Percentiles rank a stretch among this genome's conserved stretches.
Conservation (phyloP, 306 rosid genomes). For the Castanea mollissima region DNA sequence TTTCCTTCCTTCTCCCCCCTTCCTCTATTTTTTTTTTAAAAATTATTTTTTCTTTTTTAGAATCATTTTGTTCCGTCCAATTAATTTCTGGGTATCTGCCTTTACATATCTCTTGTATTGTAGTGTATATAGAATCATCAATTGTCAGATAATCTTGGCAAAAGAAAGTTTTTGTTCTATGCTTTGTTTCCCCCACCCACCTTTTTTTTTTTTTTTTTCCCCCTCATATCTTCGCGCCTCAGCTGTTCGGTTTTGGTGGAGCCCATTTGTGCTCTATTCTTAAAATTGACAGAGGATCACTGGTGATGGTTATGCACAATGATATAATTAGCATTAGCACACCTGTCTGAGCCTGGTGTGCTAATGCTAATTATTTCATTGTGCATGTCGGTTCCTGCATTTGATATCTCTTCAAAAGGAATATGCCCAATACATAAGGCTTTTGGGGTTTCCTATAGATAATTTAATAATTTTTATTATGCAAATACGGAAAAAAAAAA, state of each 20-base stretch:
- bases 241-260: neutral
- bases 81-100: constrained; percentile 50
- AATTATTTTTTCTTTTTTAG: constrained; percentile 8
- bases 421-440: no score
- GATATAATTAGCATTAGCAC: no score
- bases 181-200: neutral
- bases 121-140: constrained; percentile 68
- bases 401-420: neutral
- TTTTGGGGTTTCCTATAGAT: no score
- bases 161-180: constrained; percentile 24
- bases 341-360: neutral
- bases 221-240: neutral
- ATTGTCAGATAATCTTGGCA: constrained; percentile 38
- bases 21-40: neutral
- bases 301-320: neutral
- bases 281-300: neutral
- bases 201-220: neutral
- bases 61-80: constrained; percentile 42
- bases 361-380: neutral
- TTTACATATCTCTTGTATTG: constrained; percentile 52
- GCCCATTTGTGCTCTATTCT: neutral
- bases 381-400: neutral
- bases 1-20: constrained; percentile 16
- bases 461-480: no score
- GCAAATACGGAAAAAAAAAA: no score